Base-by-base conservation (phyloP, 768 basidiomycete genomes). In the Coprinopsis strossmayeri region DNA sequence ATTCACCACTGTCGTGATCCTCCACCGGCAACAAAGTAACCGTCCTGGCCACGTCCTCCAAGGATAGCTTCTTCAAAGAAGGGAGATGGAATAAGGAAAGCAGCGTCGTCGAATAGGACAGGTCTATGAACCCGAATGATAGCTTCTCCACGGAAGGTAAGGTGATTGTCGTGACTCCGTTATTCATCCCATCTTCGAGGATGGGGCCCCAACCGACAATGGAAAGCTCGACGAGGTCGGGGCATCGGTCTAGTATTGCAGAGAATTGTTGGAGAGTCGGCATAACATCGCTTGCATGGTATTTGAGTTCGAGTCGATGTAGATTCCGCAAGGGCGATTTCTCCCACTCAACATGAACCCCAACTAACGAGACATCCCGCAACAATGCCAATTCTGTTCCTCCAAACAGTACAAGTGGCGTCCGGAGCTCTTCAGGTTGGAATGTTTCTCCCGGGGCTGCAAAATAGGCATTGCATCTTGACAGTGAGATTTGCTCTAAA, bases 391-490 rank as follows among this genome's bases (percentile, higher is more conserved):
- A 42, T 1, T 30, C n/a, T 3, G 27, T 21, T 3, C 72, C 73
- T 2, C 72, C 72, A 51, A 82, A 78, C 44, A 81, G 64, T 0
- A 66, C 58, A 0, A 81, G 45, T 1, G 74, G 73, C 10, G 49
- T 45, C 9, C 63, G 65, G 30, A 78, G 63, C 11, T 53, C 53
- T 3, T 59, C 49, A 2, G 81, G 81, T 12, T 62, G 59, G 57
- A 82, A 82, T 0, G 47, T 45, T 45, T 71, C 69, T 4, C 69
- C 74, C 26, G 59, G 66, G 7, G 62, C 58, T 2, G 75, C 76
- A 45, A 79, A 73, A 61, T 74, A 82, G 3, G 74, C 76, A 56
- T 82, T 82, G 58, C 80, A 82, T 20, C 81, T 69, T 15, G 73
- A 71, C 1, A 82, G 66, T 2, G 66, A 66, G 26, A 82, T 56